Evolutionary conservation across 148 eudicot species (phyloP), one percentile per base, ranked within the genome.

Genomic region (Linanthus parryae): DNA sequence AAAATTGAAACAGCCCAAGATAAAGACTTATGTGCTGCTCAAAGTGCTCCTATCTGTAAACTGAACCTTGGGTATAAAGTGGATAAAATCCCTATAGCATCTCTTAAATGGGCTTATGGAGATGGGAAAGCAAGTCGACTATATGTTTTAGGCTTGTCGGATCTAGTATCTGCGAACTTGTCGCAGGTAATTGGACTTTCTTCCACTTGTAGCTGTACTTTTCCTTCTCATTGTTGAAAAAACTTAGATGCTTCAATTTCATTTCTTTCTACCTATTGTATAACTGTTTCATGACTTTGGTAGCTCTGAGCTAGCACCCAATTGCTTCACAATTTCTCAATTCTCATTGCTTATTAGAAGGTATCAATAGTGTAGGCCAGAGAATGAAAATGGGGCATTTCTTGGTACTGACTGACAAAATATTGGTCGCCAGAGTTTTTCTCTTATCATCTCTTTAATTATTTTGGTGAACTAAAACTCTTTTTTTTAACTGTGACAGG

Each of bases 41-140:
- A 67, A 67, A 74, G 50, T 74, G 76, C 63, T 54, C 82, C 78
- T 18, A 51, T 73, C 44, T 74, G 66, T 55, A 94, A 94, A 71
- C 64, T 94, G 61, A 94, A 94, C 73, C 85, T 94, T 33, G 96
- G 88, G 31, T 94, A 73, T 59, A 94, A 83, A 59, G 49, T 77
- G 49, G 95, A 94, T 12, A 84, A 82, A 63, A 69, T 78, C 34
- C 91, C 88, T 22, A 80, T 88, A 34, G 81, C 67, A 40, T 79
- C 73, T 48, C 39, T 94, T 22, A 82, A 72, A 64, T 94, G 96
- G 85, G 80, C 45, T 27, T 69, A 76, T 55, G 71, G 83, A 41
- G 95, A 82, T 43, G 96, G 80, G 13, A 88, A 82, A 74, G 69
- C 85, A 44, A 80, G 75, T 62, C 91, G 99, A 27, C 47, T 94